phyloP scores from a whole-genome alignment of 192 early-diverging fungal species.

The Coemansia sp. region DNA sequence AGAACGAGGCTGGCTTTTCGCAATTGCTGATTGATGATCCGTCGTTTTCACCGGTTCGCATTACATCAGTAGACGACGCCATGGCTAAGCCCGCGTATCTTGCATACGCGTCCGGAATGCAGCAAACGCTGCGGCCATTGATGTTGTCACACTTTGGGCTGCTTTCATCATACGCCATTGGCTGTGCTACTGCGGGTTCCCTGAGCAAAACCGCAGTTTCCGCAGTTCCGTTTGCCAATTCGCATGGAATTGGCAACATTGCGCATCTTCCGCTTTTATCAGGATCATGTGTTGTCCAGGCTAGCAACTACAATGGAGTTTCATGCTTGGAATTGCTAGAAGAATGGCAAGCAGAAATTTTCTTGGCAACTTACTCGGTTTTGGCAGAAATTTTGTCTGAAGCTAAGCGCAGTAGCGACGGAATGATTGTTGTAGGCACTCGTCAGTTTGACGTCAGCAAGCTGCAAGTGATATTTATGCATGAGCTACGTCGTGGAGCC shows the following conservation, averaged over 20 bases:
- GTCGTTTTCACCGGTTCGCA: slow-evolving; percentile 38
- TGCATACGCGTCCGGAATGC: slow-evolving; percentile 17
- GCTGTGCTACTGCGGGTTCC: slow-evolving; percentile 12
- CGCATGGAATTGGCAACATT: slow-evolving; percentile 42
- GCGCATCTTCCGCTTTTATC: slow-evolving; percentile 48
- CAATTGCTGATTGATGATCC: slow-evolving; percentile 40
- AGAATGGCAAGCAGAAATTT: slow-evolving; percentile 23
- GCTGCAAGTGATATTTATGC: slow-evolving; percentile 33
- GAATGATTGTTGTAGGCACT: slow-evolving; percentile 8
- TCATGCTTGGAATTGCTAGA: slow-evolving; percentile 34
- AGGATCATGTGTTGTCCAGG: slow-evolving; percentile 43
- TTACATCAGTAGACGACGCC: slow-evolving; percentile 27
- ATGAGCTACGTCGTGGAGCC: slow-evolving; percentile 23
- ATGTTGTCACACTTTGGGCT: slow-evolving; percentile 47
- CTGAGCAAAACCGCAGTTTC: slow-evolving; percentile 33
- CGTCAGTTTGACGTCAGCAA: slow-evolving; percentile 22
- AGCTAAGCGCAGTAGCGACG: slow-evolving; percentile 16
- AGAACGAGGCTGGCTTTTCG: slow-evolving; percentile 8
- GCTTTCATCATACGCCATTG: slow-evolving; percentile 28
- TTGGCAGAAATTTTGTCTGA: slow-evolving; percentile 16
- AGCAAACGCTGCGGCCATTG: slow-evolving; percentile 19
- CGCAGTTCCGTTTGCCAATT: slow-evolving; percentile 35
- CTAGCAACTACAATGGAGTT: slow-evolving; percentile 17
- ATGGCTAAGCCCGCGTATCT: slow-evolving; percentile 46
- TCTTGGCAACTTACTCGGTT: slow-evolving; percentile 30